Evolutionary conservation across 345 rosid genomes (phyloP).

Genomic region (Noccaea bulbosa): DNA sequence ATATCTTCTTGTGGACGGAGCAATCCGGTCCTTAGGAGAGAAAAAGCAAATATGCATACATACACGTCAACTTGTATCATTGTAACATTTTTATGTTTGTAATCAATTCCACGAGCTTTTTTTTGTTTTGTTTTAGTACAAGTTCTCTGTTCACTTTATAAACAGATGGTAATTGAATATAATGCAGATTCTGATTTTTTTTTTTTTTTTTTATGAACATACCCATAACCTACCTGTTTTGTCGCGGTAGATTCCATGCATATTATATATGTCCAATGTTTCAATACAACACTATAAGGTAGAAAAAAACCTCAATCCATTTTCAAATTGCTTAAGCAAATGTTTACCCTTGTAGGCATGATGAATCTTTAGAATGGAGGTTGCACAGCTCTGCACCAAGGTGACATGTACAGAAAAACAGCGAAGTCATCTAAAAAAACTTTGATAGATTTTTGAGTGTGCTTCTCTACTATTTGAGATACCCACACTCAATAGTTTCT

Average conservation of each 20-base stretch:
- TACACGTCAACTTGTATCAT: constrained; percentile 45
- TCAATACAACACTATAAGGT: background rate
- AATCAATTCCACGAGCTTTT: constrained; percentile 21
- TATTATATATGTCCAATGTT: background rate
- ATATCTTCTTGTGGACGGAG: constrained; percentile 38
- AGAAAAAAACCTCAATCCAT: background rate
- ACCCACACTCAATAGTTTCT: no score
- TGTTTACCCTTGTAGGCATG: no score
- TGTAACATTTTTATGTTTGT: constrained; percentile 40
- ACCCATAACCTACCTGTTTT: background rate
- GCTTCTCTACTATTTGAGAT: no score
- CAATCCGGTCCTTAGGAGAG: constrained; percentile 35
- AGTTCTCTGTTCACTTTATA: background rate
- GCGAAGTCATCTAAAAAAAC: no score
- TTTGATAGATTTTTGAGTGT: no score
- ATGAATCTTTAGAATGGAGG: no score
- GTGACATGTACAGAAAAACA: no score
- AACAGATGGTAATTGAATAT: background rate
- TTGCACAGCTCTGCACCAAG: no score
- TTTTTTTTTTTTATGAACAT: background rate
- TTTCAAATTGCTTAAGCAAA: no score
- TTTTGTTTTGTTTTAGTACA: constrained; percentile 9
- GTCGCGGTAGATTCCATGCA: background rate
- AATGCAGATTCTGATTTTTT: background rate
- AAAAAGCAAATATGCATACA: constrained; percentile 43